Percentiles rank a stretch among this genome's conserved stretches.
Conservation (phyloP, 148 eudicot species). For the Chenopodium quinoa region DNA sequence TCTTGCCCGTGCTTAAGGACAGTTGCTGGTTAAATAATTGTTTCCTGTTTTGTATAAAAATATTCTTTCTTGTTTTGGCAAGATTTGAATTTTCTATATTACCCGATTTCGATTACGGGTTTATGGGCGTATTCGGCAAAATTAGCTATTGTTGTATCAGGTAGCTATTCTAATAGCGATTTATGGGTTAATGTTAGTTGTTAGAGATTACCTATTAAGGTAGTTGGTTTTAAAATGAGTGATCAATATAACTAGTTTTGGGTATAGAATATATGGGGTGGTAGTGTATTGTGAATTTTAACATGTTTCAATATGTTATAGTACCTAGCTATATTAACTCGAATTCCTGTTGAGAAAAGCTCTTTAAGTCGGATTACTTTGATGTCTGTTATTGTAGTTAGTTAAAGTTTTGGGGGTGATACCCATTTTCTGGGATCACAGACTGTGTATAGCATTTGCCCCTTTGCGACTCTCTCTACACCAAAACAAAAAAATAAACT, state of each 20-base stretch:
- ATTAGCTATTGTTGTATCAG: background rate
- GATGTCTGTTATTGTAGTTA: background rate
- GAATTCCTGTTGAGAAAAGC: background rate
- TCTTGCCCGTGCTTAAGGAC: too few relatives aligned
- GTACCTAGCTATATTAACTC: background rate
- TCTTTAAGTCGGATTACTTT: background rate
- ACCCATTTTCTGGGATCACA: too few relatives aligned
- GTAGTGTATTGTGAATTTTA: background rate
- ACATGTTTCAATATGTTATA: background rate
- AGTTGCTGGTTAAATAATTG: too few relatives aligned
- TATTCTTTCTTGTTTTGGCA: slow-evolving; percentile 1
- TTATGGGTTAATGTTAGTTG: background rate
- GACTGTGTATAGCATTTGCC: too few relatives aligned
- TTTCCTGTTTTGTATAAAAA: too few relatives aligned
- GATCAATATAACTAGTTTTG: background rate
- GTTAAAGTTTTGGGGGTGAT: background rate
- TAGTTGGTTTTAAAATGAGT: too few relatives aligned
- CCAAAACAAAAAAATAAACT: too few relatives aligned
- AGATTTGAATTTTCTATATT: background rate
- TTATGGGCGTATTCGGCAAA: background rate
- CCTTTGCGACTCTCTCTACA: too few relatives aligned
- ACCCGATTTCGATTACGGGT: background rate
- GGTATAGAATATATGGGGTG: background rate
- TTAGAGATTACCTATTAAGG: background rate
- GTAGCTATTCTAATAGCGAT: too few relatives aligned